phyloP scores from a whole-genome alignment of 2,329 filamentous ascomycete genomes.

The Trichoderma polysporum region DNA sequence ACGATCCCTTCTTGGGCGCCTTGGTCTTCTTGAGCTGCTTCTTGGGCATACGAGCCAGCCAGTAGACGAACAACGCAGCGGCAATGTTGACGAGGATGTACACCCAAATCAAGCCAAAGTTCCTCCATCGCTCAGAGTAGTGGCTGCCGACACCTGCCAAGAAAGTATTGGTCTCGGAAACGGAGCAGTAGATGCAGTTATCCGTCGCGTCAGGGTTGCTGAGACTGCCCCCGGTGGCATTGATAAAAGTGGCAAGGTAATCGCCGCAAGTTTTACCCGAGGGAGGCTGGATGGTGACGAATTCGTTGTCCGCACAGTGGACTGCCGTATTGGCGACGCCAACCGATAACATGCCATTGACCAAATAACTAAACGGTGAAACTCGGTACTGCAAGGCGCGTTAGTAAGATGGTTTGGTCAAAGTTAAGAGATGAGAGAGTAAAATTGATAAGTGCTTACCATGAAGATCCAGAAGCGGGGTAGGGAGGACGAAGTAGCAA shows the following conservation, averaged over 20 bases:
- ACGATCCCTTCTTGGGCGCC: too few species aligned
- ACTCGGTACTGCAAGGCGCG: conserved; percentile 57
- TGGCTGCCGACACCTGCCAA: conserved; percentile 48
- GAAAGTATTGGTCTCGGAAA: conserved; percentile 53
- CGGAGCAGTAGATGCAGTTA: conserved; percentile 56
- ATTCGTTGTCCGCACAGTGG: conserved; percentile 67
- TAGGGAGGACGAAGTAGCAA: conserved; percentile 61
- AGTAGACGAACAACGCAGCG: conserved; percentile 57
- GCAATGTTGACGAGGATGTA: conserved; percentile 60
- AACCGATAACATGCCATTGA: conserved; percentile 68
- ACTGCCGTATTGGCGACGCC: conserved; percentile 68
- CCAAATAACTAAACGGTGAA: conserved; percentile 80
- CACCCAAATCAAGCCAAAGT: conserved; percentile 63
- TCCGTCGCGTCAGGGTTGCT: conserved; percentile 46
- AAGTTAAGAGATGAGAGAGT: neutral
- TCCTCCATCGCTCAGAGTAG: conserved; percentile 64
- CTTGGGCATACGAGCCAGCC: conserved; percentile 51
- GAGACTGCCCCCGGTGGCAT: conserved; percentile 52
- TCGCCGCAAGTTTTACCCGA: conserved; percentile 56
- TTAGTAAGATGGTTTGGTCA: neutral
- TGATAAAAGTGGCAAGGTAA: conserved; percentile 57
- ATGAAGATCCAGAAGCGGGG: conserved; percentile 82
- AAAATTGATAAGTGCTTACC: conserved; percentile 30
- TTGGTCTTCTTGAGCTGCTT: conserved; percentile 42
- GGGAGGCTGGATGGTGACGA: conserved; percentile 63